Percentiles rank a stretch among this genome's conserved stretches.
Conservation (phyloP, 352 stramenopile species). For the Pythium plurisporium region DNA sequence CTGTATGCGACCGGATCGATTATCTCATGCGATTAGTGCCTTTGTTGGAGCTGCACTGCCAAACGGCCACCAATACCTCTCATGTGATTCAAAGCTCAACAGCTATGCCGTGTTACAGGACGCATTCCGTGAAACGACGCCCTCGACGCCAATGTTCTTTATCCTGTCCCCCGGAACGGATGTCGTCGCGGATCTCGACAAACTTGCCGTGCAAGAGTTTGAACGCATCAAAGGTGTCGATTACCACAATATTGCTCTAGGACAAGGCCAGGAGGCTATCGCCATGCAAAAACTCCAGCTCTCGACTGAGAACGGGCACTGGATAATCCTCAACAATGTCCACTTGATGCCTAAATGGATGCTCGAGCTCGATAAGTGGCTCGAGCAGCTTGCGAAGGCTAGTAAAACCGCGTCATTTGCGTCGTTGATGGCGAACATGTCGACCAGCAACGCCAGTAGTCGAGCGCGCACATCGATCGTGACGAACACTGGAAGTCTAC, state of each 20-base stretch:
- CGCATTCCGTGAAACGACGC: conserved; percentile 90
- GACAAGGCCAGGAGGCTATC: conserved; percentile 91
- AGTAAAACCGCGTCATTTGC: conserved; percentile 51
- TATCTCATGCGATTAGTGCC: conserved; percentile 90
- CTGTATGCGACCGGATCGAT: conserved; percentile 91
- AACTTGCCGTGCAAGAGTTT: conserved; percentile 88
- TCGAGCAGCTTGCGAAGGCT: conserved; percentile 75
- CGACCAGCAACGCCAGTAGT: background rate
- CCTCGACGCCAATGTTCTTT: conserved; percentile 97
- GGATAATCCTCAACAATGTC: conserved; percentile 94
- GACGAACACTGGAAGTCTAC: conserved; percentile 31
- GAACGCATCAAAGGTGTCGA: conserved; percentile 92
- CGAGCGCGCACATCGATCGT: conserved; percentile 17
- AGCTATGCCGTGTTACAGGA: conserved; percentile 94
- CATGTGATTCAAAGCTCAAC: conserved; percentile 90
- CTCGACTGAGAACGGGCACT: conserved; percentile 89
- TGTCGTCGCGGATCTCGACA: conserved; percentile 94
- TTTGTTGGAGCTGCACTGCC: conserved; percentile 89
- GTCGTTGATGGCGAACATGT: conserved; percentile 23
- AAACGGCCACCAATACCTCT: conserved; percentile 74
- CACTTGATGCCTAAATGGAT: conserved; percentile 95
- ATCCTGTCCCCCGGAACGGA: conserved; percentile 96
- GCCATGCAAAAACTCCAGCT: conserved; percentile 87
- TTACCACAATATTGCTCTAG: conserved; percentile 95
- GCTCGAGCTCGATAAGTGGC: conserved; percentile 89